Base-by-base conservation (phyloP, 495 filamentous ascomycete genomes). In the Lasiosphaeris hirsuta region DNA sequence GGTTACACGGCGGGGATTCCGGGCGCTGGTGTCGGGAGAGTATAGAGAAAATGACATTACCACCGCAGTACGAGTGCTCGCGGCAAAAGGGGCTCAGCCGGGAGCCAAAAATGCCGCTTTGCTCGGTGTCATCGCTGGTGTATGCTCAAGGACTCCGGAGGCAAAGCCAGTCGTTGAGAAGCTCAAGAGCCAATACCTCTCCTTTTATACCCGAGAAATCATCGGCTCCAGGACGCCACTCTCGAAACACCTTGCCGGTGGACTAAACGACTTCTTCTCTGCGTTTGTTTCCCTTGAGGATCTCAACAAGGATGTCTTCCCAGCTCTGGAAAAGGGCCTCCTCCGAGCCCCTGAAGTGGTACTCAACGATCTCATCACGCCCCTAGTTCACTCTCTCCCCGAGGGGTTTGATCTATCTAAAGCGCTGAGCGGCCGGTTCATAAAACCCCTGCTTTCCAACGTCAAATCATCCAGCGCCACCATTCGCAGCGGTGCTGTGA, bases 331-430 rank as follows among this genome's bases (percentile, higher is more conserved):
- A 62, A 95, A 95, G 70, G 86, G 88, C 1, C 82, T 98, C 39
- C 70, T 98, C 40, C 81, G 94, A 70, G 85, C 94, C 14, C 94
- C 94, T 0, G 94, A 98, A 68, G 86, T 97, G 36, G 85, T 96
- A 10, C 76, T 97, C 23, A 83, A 84, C 58, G 87, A 88, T 56
- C 72, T 97, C 36, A 74, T 96, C 37, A 78, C 85, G 11, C 80
- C 85, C 3, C 73, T 97, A 35, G 77, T 94, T 59, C 68, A 75
- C 5, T 79, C 89, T 17, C 74, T 97, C 19, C 83, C 92, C 1
- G 67, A 74, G 35, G 74, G 75, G 0, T 76, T 96, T 55, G 93
- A 97, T 63, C 78, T 96, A 1, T 90, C 92, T 9, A 81, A 84
- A 43, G 68, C 89, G 8, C 74, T 96, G 14, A 80, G 78, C 37